phyloP scores from a whole-genome alignment of 106 monocot species.

The Amphibolis antarctica region DNA sequence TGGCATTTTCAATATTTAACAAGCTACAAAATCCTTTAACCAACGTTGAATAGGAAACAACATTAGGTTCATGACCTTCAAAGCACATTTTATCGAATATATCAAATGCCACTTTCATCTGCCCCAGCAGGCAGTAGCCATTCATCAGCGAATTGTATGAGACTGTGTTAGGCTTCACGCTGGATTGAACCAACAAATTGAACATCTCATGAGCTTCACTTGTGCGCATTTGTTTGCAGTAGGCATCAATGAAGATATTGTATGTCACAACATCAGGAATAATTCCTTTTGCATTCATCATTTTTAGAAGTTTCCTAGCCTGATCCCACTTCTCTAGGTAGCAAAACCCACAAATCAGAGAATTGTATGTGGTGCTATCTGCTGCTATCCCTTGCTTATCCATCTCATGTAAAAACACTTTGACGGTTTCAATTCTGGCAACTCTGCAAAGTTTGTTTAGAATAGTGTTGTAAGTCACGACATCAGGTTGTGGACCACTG shows the following conservation, averaged over 20 bases:
- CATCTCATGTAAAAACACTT: slow-evolving; percentile 1
- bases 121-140: not conserved
- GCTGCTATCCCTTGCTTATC: not conserved
- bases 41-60: slow-evolving; percentile 8
- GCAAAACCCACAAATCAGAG: slow-evolving; percentile 3
- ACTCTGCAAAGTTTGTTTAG: not conserved
- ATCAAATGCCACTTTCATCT: slow-evolving; percentile 15
- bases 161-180: not conserved
- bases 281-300: slow-evolving; percentile 4
- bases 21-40: slow-evolving; percentile 10
- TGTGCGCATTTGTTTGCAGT: not conserved
- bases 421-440: not conserved
- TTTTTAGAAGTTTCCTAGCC: not conserved
- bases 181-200: not conserved
- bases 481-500: slow-evolving; percentile 1
- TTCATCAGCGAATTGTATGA: slow-evolving; percentile 9
- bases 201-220: slow-evolving; percentile 3
- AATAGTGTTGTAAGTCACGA: slow-evolving; percentile 7
- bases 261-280: not conserved
- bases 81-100: slow-evolving; percentile 9
- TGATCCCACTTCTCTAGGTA: not conserved
- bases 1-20: slow-evolving; percentile 8
- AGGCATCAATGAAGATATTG: slow-evolving; percentile 5
- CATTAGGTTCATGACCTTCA: slow-evolving; percentile 8
- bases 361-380: slow-evolving; percentile 6